Evolutionary conservation across 176 grass and related monocot species (phyloP).

Genomic region (Oryza nivara): DNA sequence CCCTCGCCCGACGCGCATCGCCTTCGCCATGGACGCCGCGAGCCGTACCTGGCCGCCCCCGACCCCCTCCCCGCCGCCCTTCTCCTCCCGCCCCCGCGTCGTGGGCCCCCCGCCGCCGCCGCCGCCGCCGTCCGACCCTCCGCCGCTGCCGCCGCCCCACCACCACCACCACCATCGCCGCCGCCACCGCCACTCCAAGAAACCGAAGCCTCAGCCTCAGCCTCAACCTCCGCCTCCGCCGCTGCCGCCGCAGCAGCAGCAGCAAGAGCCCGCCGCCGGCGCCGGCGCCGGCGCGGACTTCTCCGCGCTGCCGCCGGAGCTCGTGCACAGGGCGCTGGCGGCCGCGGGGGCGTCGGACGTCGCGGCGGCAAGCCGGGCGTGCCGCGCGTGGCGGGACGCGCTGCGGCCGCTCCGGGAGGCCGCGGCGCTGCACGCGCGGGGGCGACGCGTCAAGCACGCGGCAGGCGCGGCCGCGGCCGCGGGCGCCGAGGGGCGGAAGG

Average conservation of each 20-base stretch:
- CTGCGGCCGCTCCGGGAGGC: slow-evolving; percentile 74
- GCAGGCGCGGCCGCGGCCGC: no score
- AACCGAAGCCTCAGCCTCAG: slow-evolving; percentile 1
- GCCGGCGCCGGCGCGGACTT: slow-evolving; percentile 32
- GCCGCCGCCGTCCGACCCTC: neutral
- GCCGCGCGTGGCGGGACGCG: slow-evolving; percentile 71
- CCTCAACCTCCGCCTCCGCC: neutral
- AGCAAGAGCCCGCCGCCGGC: neutral
- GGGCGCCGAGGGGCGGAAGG: neutral
- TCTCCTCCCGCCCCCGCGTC: slow-evolving; percentile 32
- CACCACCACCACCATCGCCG: neutral
- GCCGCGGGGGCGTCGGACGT: slow-evolving; percentile 47
- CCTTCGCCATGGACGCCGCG: slow-evolving; percentile 44
- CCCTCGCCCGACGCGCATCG: no score
- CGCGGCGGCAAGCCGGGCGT: slow-evolving; percentile 55
- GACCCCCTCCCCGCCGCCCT: slow-evolving; percentile 38
- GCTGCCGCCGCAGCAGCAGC: neutral
- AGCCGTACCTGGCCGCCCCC: slow-evolving; percentile 57
- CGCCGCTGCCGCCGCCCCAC: slow-evolving; percentile 2
- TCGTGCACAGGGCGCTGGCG: slow-evolving; percentile 42
- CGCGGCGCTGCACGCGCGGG: slow-evolving; percentile 58
- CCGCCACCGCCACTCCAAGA: slow-evolving; percentile 43
- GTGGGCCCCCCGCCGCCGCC: neutral
- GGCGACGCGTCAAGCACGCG: slow-evolving; percentile 57
- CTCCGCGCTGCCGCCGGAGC: slow-evolving; percentile 55